Evolutionary conservation across 176 grass and related monocot genomes (phyloP).

Genomic region (Tillandsia leiboldiana): DNA sequence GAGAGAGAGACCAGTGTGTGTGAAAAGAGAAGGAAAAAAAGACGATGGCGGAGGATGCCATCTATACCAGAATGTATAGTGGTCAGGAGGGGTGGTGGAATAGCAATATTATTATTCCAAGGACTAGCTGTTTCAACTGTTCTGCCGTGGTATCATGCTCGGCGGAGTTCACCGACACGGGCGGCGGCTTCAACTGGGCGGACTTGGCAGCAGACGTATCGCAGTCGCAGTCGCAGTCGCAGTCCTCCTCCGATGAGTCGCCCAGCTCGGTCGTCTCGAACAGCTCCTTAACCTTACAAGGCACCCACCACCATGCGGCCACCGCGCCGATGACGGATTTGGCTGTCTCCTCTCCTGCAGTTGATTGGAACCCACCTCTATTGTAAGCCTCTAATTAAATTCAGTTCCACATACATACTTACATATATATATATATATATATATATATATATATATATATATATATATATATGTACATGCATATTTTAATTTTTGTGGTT

Average conservation of each 20-base stretch:
- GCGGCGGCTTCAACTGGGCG: no score
- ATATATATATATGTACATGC: background rate
- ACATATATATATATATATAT: no score
- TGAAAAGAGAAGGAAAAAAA: background rate
- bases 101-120: slow-evolving; percentile 2
- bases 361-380: slow-evolving; percentile 54
- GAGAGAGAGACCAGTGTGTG: no score
- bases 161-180: background rate
- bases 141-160: background rate
- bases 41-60: slow-evolving; percentile 24
- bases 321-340: slow-evolving; percentile 23
- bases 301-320: slow-evolving; percentile 7
- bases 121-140: background rate
- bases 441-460: no score
- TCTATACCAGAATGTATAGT: slow-evolving; percentile 2
- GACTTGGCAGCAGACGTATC: no score
- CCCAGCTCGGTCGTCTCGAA: slow-evolving; percentile 28
- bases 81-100: slow-evolving; percentile 20
- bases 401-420: background rate
- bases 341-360: slow-evolving; percentile 23
- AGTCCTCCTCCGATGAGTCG: slow-evolving; percentile 13
- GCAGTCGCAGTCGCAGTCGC: no score
- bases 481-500: no score
- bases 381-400: slow-evolving; percentile 29
- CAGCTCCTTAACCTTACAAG: slow-evolving; percentile 48